Evolutionary conservation across 2,329 filamentous ascomycete species (phyloP).

Genomic region (Ophiostoma ips): DNA sequence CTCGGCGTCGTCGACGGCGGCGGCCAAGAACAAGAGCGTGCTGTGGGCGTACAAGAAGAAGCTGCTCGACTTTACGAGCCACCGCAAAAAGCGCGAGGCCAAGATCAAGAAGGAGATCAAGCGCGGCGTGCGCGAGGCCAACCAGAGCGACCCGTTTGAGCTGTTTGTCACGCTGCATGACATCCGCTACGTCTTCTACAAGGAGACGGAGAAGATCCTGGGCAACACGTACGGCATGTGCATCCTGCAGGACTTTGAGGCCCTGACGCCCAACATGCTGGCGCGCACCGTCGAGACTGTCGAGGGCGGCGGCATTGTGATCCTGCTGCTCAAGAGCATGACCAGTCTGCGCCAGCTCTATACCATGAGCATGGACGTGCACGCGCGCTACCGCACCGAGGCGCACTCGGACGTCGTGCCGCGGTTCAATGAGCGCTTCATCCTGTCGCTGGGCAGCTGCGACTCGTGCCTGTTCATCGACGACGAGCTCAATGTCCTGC

Average conservation of each 20-base stretch:
- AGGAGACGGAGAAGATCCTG: constrained; percentile 96
- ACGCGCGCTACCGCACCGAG: constrained; percentile 90
- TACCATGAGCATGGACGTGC: constrained; percentile 93
- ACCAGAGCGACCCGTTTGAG: constrained; percentile 91
- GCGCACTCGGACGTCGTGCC: constrained; percentile 90
- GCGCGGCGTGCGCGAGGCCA: constrained; percentile 80
- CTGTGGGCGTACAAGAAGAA: constrained; percentile 98
- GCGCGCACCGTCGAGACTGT: constrained; percentile 95
- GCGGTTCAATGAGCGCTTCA: constrained; percentile 94
- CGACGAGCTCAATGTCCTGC: constrained; percentile 92
- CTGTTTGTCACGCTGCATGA: constrained; percentile 92
- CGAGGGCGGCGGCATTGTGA: constrained; percentile 83
- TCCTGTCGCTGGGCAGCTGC: constrained; percentile 88
- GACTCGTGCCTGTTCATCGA: constrained; percentile 91
- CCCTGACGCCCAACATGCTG: constrained; percentile 89
- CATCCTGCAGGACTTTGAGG: constrained; percentile 95
- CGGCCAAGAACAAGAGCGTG: constrained; percentile 92
- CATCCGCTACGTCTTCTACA: constrained; percentile 98
- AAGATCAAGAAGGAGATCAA: constrained; percentile 99
- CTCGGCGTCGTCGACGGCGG: not conserved
- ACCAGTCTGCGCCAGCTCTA: constrained; percentile 94
- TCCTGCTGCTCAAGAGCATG: constrained; percentile 90
- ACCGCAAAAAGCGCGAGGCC: constrained; percentile 93
- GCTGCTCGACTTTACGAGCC: constrained; percentile 83
- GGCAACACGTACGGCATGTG: constrained; percentile 77